Evolutionary conservation across 2,329 filamentous ascomycete species (phyloP).

Genomic region (Leptographium lundbergii): DNA sequence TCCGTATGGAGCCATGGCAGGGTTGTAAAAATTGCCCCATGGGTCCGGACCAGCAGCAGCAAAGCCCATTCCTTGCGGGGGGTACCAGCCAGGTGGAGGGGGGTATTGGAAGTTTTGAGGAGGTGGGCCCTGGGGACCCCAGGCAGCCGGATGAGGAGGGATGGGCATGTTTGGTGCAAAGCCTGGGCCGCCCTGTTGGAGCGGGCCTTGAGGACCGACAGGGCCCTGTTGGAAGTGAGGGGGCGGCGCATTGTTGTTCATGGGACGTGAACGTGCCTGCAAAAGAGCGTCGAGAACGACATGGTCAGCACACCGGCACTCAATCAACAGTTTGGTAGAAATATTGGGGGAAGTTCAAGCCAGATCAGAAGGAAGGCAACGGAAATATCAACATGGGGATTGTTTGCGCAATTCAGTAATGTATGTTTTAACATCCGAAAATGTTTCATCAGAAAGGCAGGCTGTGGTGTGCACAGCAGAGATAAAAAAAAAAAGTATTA

Average conservation of each 20-base stretch:
- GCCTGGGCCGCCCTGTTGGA: conserved; percentile 16
- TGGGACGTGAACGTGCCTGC: conserved; percentile 26
- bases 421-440: conserved; percentile 85
- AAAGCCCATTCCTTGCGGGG: conserved; percentile 56
- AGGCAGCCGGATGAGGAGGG: conserved; percentile 14
- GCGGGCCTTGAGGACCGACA: conserved; percentile 5
- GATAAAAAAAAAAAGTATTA: conserved; percentile 20
- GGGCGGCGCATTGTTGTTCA: conserved; percentile 18
- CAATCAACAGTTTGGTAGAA: neutral
- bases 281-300: neutral
- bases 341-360: neutral
- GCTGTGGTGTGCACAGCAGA: conserved; percentile 8
- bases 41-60: conserved; percentile 49
- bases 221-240: conserved; percentile 18
- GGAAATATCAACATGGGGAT: conserved; percentile 88
- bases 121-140: conserved; percentile 18
- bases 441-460: conserved; percentile 69
- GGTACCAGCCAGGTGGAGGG: conserved; percentile 67
- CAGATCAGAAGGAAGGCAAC: conserved; percentile 99
- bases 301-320: neutral
- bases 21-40: conserved; percentile 44
- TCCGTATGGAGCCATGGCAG: conserved; percentile 30
- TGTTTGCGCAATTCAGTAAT: conserved; percentile 86
- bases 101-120: conserved; percentile 53
- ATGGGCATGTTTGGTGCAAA: conserved; percentile 17